Evolutionary conservation across 1,284 basidiomycete genomes (phyloP), one percentile per base, ranked within the genome.

Genomic region (Termitomyces sp.): DNA sequence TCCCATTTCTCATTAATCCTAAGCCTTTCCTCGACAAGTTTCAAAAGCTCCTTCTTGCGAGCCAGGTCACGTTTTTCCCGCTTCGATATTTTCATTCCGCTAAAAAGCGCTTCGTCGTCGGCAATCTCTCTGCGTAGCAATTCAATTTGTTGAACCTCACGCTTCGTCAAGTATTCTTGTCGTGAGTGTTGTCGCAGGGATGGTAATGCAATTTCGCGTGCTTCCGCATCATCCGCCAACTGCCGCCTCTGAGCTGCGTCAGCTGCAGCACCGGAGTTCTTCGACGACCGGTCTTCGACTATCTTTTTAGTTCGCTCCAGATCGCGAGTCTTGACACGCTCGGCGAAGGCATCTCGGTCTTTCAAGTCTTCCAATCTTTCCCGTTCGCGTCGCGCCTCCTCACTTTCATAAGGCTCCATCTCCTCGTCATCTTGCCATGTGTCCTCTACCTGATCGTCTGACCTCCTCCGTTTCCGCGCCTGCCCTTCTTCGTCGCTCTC

Each of bases 91-190:
- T 86, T 90, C 84, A 95, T 94, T 0, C 92, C 91, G 19, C 80
- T 75, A 72, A 97, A 96, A 30, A 97, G 76, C 1, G 86, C 82
- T 70, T 94, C 90, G 60, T 97, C 94, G 65, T 98, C 95, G 54
- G 89, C 84, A 52, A 98, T 95, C 70, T 98, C 95, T 70, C 90
- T 86, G 47, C 92, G 83, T 44, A 99, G 76, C 19, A 99, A 79
- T 67, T 99, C 97, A 61, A 99, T 90, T 68, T 95, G 92, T 70
- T 99, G 97, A 45, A 90, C 78, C 72, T 98, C 94, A 64, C 97
- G 90, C 70, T 99, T 99, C 26, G 92, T 89, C 57, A 99, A 81
- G 67, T 99, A 99, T 67, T 94, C 91, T 67, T 97, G 90, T 58
- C 95, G 84, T 2, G 93, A 94, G 63, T 88, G 90, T 57, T 90